A percentile compares a stretch with the other conserved stretches of the same genome.
phyloP scores from a whole-genome alignment of 768 basidiomycete species.

The Terana coerulea region DNA sequence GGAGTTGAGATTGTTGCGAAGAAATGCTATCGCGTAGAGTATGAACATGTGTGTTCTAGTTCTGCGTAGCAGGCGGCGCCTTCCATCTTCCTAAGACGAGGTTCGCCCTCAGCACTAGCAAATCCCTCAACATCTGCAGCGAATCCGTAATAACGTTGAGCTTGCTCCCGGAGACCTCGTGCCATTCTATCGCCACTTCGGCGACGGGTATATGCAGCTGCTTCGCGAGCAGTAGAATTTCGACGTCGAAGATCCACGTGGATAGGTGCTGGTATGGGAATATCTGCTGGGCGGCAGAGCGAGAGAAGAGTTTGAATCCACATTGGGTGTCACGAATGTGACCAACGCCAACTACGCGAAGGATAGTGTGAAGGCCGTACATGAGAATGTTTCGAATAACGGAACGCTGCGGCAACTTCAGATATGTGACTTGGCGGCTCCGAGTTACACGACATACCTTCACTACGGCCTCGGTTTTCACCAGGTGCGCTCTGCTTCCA shows the following conservation, averaged over 20 bases:
- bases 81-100: conserved; percentile 78
- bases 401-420: conserved; percentile 62
- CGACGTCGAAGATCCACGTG: conserved; percentile 97
- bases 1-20: too few relatives aligned
- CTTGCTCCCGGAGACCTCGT: conserved; percentile 92
- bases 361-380: conserved; percentile 88
- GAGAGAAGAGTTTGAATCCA: conserved; percentile 95
- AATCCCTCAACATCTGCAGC: conserved; percentile 84
- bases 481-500: conserved; percentile 90
- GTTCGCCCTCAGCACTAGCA: conserved; percentile 81
- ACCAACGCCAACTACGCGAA: conserved; percentile 84
- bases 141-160: conserved; percentile 81
- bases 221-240: conserved; percentile 83
- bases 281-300: conserved; percentile 71
- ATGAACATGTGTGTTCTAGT: too few relatives aligned
- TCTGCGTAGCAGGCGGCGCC: conserved; percentile 15
- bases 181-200: conserved; percentile 91
- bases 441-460: conserved; percentile 64
- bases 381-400: conserved; percentile 86
- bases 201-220: conserved; percentile 71
- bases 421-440: too few relatives aligned
- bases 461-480: conserved; percentile 89
- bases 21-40: too few relatives aligned
- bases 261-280: conserved; percentile 86
- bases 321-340: conserved; percentile 95